Evolutionary conservation across 1,284 basidiomycete species (phyloP).

Genomic region (Puccinia horiana): DNA sequence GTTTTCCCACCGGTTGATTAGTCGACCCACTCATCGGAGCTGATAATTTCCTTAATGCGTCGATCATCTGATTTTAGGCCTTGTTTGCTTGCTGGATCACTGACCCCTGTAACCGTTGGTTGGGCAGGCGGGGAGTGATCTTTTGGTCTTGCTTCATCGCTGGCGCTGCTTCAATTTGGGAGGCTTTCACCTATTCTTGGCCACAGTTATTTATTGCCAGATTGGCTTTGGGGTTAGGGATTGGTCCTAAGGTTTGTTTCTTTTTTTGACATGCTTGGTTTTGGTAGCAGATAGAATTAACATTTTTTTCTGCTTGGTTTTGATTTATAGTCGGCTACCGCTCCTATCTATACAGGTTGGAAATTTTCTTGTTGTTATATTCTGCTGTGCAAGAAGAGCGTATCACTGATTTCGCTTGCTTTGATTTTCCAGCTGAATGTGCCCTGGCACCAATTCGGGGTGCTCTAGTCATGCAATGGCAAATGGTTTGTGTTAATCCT

Average conservation of each 20-base stretch:
- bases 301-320: too few species aligned
- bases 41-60: too few species aligned
- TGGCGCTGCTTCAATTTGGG: conserved; percentile 43
- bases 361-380: too few species aligned
- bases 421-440: conserved; percentile 67
- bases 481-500: too few species aligned
- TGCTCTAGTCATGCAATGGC: conserved; percentile 75
- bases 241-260: conserved; percentile 65
- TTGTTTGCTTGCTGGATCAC: conserved; percentile 67
- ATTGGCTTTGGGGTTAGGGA: conserved; percentile 70
- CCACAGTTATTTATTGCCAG: conserved; percentile 62
- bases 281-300: too few species aligned
- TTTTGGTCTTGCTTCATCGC: conserved; percentile 62
- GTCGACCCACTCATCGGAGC: too few species aligned
- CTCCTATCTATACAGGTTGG: conserved; percentile 61
- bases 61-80: conserved; percentile 51
- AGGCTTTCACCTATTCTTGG: conserved; percentile 52
- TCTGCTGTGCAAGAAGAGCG: too few species aligned
- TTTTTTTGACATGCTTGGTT: background rate
- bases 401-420: background rate
- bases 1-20: too few species aligned
- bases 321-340: conserved; percentile 62
- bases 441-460: conserved; percentile 72
- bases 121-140: conserved; percentile 76
- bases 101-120: conserved; percentile 69